phyloP scores from a whole-genome alignment of 805 yeast species.

The Pichia phayaonensis region DNA sequence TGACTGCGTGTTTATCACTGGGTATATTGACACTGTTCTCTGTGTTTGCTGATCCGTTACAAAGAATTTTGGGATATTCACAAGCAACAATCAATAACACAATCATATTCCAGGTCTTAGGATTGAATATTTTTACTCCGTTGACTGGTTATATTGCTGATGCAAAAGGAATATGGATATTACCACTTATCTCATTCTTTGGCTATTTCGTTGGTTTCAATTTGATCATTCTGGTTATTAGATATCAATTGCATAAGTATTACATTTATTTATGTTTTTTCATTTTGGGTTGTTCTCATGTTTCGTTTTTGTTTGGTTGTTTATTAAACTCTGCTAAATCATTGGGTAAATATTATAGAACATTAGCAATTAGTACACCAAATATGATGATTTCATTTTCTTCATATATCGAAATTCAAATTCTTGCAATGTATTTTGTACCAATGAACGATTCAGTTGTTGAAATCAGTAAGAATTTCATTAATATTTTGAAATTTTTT shows the following conservation, averaged over 20 bases:
- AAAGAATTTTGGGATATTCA: slow-evolving; percentile 45
- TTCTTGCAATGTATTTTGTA: slow-evolving; percentile 16
- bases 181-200: slow-evolving; percentile 53
- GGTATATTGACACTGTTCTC: slow-evolving; percentile 35
- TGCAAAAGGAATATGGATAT: slow-evolving; percentile 64
- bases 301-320: slow-evolving; percentile 60
- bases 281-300: slow-evolving; percentile 62
- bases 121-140: slow-evolving; percentile 79
- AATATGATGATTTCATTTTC: slow-evolving; percentile 34
- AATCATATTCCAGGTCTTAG: slow-evolving; percentile 67
- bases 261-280: slow-evolving; percentile 43
- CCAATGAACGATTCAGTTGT: slow-evolving; percentile 8
- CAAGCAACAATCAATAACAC: slow-evolving; percentile 63
- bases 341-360: slow-evolving; percentile 55
- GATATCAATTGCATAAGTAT: slow-evolving; percentile 26
- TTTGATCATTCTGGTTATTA: slow-evolving; percentile 34
- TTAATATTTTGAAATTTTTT: slow-evolving; percentile 18
- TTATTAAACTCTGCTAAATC: slow-evolving; percentile 74
- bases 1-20: slow-evolving; percentile 23
- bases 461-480: slow-evolving; percentile 14
- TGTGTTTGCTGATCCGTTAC: slow-evolving; percentile 66
- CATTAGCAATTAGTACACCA: slow-evolving; percentile 81
- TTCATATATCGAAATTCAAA: slow-evolving; percentile 23
- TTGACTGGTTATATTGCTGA: slow-evolving; percentile 77
- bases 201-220: slow-evolving; percentile 64